These are phyloP conservation scores for Nakataea oryzae DNA, from an alignment of 2,329 filamentous ascomycete species.

Conservation along the genomic window DNA sequence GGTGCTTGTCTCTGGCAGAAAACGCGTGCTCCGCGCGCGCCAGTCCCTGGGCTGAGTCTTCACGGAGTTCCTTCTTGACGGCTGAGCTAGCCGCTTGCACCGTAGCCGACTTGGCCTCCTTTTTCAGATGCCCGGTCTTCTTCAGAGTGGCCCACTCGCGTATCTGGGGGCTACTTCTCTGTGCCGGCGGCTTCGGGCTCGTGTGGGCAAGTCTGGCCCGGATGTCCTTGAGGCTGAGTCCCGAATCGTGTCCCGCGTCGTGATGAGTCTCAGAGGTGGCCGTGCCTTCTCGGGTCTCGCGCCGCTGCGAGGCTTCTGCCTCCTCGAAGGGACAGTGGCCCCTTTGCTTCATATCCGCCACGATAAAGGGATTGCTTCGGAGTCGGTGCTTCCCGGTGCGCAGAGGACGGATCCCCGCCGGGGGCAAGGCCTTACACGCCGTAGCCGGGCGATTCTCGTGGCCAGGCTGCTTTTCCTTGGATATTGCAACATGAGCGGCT, in stretches of 20 bases:
- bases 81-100: background rate
- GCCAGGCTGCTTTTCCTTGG: background rate
- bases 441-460: background rate
- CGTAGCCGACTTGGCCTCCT: background rate
- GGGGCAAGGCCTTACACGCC: background rate
- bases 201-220: background rate
- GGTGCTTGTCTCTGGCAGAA: background rate
- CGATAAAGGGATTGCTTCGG: constrained; percentile 13
- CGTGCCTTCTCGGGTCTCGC: background rate
- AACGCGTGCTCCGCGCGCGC: background rate
- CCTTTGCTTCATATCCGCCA: constrained; percentile 11
- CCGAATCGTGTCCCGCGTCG: background rate
- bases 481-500: background rate
- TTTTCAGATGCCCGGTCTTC: background rate
- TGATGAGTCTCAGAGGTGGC: background rate
- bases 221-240: background rate
- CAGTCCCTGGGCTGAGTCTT: background rate
- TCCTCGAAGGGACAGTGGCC: background rate
- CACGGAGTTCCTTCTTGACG: background rate
- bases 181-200: background rate
- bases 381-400: constrained; percentile 1
- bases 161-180: background rate
- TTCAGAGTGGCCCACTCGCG: background rate
- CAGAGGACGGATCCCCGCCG: background rate
- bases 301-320: background rate